These are phyloP conservation scores for Ailanthus altissimus DNA, from an alignment of 345 rosid genomes.

Conservation along the genomic window DNA sequence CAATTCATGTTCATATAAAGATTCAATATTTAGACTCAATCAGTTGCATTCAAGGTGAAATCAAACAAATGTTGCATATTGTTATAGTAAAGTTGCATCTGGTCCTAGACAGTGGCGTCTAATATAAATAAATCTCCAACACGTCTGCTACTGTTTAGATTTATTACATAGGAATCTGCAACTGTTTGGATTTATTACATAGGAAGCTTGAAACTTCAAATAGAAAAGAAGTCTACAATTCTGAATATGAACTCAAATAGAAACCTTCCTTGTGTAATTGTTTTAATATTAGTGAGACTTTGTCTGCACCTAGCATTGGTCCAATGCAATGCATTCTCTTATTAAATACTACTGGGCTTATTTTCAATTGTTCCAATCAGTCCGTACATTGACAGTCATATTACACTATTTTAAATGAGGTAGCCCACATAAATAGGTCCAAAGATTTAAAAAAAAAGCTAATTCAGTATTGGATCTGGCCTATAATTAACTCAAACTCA, in stretches of 20 bases:
- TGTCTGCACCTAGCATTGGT: neutral
- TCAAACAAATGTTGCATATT: neutral
- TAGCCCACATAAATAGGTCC: too few species aligned
- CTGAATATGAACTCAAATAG: neutral
- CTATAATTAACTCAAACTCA: too few species aligned
- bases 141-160: neutral
- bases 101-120: neutral
- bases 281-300: neutral
- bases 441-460: too few species aligned
- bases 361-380: too few species aligned
- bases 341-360: too few species aligned
- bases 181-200: neutral
- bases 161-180: neutral
- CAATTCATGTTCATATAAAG: neutral
- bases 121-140: neutral
- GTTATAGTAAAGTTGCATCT: neutral
- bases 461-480: too few species aligned
- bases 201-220: neutral
- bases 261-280: neutral
- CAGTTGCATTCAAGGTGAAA: constrained; percentile 2
- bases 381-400: too few species aligned
- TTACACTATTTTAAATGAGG: too few species aligned
- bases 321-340: neutral
- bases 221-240: neutral
- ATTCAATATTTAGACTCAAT: neutral